Evolutionary conservation across 768 basidiomycete species (phyloP).

Genomic region (Podaxis sp.): DNA sequence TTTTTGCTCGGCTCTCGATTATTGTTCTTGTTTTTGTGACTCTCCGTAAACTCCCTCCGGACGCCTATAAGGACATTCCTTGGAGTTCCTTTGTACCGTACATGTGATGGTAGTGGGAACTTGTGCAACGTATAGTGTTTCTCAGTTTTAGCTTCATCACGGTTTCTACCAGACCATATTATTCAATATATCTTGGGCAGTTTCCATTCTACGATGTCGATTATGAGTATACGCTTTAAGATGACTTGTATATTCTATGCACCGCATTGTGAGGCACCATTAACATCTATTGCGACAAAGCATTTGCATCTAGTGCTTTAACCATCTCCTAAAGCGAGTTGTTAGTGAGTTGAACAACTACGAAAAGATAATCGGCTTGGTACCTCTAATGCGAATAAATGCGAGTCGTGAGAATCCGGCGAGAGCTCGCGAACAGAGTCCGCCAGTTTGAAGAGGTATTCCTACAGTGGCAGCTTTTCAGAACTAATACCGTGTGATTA

Average conservation of each 20-base stretch:
- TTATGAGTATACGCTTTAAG: neutral
- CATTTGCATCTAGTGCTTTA: neutral
- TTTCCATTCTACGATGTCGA: neutral
- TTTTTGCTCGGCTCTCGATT: neutral
- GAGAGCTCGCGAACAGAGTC: constrained; percentile 70
- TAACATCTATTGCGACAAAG: neutral
- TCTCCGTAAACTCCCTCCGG: neutral
- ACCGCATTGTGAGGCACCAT: neutral
- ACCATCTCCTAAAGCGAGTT: neutral
- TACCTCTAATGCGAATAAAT: constrained; percentile 77
- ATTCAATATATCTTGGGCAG: no score
- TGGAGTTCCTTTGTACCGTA: neutral
- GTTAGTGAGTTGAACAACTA: neutral
- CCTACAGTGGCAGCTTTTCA: constrained; percentile 37
- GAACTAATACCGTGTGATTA: neutral
- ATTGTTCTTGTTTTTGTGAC: neutral
- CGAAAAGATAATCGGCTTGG: constrained; percentile 10
- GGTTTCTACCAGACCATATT: no score
- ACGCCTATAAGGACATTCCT: neutral
- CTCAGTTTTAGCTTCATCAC: no score
- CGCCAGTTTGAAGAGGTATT: constrained; percentile 81
- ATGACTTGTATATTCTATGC: neutral
- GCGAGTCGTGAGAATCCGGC: constrained; percentile 68
- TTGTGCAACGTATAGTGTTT: neutral
- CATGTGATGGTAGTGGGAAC: neutral